phyloP scores from a whole-genome alignment of 1,284 basidiomycete species.

The Ceratobasidium sp. region DNA sequence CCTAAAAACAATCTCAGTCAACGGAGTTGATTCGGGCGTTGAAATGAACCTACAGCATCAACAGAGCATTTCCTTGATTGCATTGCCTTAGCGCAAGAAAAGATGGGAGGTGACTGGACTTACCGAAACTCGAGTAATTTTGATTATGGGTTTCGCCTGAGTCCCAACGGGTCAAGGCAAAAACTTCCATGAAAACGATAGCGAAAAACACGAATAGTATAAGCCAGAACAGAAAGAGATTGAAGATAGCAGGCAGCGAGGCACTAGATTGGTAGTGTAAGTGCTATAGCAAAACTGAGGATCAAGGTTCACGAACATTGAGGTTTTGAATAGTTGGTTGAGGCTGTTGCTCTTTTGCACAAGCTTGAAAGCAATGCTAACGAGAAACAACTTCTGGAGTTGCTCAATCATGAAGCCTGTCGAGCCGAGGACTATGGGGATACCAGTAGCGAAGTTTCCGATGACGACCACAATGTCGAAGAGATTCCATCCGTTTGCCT shows the following conservation, averaged over 20 bases:
- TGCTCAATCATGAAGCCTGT: slow-evolving; percentile 67
- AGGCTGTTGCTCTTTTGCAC: slow-evolving; percentile 89
- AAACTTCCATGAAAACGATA: slow-evolving; percentile 91
- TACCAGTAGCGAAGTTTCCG: slow-evolving; percentile 86
- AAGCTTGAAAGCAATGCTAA: slow-evolving; percentile 92
- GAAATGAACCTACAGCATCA: slow-evolving; percentile 1
- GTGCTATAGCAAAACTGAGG: not conserved
- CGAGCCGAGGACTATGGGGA: slow-evolving; percentile 71
- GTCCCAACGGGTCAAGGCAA: slow-evolving; percentile 90
- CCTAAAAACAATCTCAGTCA: slow-evolving; percentile 11
- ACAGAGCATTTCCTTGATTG: slow-evolving; percentile 53
- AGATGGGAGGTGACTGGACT: slow-evolving; percentile 80
- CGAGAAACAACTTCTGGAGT: slow-evolving; percentile 93
- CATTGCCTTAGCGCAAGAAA: slow-evolving; percentile 45
- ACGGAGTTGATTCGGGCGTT: not conserved
- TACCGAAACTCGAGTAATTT: slow-evolving; percentile 85
- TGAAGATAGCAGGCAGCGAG: slow-evolving; percentile 87
- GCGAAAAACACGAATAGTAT: slow-evolving; percentile 92
- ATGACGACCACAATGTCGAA: slow-evolving; percentile 87
- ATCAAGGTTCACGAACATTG: slow-evolving; percentile 66
- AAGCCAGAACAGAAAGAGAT: slow-evolving; percentile 88
- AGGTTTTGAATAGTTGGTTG: slow-evolving; percentile 97
- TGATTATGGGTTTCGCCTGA: slow-evolving; percentile 72
- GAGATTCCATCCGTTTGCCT: slow-evolving; percentile 89
- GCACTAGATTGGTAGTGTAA: slow-evolving; percentile 58